These are phyloP conservation scores for Lentinula guzmanii DNA, from an alignment of 768 basidiomycete genomes.

Conservation along the genomic window DNA sequence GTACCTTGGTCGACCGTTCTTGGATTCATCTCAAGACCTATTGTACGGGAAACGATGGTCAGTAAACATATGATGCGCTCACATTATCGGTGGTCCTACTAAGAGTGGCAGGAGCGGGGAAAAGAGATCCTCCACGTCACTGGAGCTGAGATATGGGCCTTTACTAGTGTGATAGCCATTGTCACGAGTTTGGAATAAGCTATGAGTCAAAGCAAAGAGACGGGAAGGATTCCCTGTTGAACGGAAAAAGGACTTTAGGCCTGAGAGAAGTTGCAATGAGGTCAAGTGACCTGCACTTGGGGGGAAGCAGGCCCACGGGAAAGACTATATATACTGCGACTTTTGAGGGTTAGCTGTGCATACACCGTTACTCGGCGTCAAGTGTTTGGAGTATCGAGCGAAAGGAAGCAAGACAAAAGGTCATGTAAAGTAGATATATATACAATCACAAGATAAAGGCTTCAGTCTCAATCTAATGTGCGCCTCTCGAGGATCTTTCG, in stretches of 20 bases:
- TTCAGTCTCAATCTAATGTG: conserved; percentile 50
- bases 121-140: background rate
- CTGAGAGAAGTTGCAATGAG: background rate
- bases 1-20: background rate
- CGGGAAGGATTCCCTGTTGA: no score
- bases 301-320: background rate
- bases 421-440: no score
- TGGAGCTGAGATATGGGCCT: background rate
- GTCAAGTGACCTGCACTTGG: background rate
- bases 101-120: background rate
- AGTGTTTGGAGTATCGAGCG: no score
- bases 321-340: background rate
- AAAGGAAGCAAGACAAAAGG: no score
- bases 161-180: background rate
- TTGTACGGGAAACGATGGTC: background rate
- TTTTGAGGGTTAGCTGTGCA: background rate
- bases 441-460: no score
- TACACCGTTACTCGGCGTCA: background rate
- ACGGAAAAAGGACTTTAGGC: background rate
- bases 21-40: background rate
- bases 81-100: no score
- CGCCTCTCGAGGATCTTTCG: conserved; percentile 61
- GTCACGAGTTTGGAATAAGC: background rate
- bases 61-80: background rate
- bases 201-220: background rate